phyloP scores from a whole-genome alignment of 139 green algal species.

The Spirogloea muscicola region DNA sequence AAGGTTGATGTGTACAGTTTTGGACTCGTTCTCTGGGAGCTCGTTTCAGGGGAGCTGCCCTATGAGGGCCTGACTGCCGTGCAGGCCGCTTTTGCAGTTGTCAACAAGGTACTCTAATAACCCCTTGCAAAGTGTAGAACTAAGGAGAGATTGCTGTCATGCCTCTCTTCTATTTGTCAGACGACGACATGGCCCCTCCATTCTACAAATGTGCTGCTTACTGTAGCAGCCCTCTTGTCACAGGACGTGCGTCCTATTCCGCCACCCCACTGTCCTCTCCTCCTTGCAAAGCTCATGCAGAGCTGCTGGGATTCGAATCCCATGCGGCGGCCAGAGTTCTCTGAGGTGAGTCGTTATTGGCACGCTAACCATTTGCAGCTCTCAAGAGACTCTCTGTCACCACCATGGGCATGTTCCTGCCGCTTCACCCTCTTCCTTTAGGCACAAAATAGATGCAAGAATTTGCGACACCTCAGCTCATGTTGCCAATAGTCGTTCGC shows the following conservation, averaged over 20 bases:
- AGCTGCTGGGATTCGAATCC: conserved; percentile 35
- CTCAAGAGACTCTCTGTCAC: no score
- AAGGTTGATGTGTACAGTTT: conserved; percentile 88
- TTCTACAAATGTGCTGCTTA: no score
- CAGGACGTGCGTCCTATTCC: conserved; percentile 25
- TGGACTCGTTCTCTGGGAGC: conserved; percentile 87
- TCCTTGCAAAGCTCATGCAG: conserved; percentile 21
- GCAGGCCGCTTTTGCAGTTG: conserved; percentile 65
- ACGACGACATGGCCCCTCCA: no score
- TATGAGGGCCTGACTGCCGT: conserved; percentile 83
- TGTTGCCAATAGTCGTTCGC: no score
- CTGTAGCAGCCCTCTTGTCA: neutral
- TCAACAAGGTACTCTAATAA: conserved; percentile 69
- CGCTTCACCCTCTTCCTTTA: no score
- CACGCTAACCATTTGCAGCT: no score
- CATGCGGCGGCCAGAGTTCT: conserved; percentile 10
- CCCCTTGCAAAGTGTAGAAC: neutral
- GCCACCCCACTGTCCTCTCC: conserved; percentile 4
- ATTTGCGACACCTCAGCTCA: no score
- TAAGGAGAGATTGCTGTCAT: no score
- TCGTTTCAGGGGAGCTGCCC: conserved; percentile 66
- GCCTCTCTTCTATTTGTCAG: no score
- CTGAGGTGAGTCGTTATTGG: no score
- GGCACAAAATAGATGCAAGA: no score
- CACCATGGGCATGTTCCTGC: no score